Percentiles rank a stretch among this genome's conserved stretches.
Conservation (phyloP, 176 grass and related monocot genomes). For the Carex cristatella region DNA sequence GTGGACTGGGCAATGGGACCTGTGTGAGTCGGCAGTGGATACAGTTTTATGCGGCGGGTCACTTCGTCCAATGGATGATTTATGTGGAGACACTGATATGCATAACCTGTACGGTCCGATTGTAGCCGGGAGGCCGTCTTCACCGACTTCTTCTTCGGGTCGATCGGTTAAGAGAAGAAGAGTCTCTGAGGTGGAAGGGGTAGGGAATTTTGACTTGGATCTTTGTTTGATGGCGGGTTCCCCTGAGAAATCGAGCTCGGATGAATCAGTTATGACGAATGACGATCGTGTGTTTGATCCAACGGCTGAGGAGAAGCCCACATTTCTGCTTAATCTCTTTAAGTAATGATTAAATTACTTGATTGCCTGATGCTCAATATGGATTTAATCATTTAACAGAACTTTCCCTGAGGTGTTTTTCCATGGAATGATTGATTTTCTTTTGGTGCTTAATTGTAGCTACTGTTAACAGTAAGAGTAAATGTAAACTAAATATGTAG, state of each 20-base stretch:
- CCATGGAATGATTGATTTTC: background rate
- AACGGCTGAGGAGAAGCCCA: constrained; percentile 14
- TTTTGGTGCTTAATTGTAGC: background rate
- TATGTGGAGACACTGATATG: constrained; percentile 41
- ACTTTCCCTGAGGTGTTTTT: background rate
- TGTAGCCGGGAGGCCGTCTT: constrained; percentile 12
- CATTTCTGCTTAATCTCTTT: constrained; percentile 50
- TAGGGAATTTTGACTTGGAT: constrained; percentile 45
- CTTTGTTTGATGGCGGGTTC: constrained; percentile 53
- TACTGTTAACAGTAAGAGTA: constrained; percentile 3
- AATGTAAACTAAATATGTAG: background rate
- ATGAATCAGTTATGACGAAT: constrained; percentile 63
- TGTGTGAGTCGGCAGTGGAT: constrained; percentile 69
- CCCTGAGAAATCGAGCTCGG: constrained; percentile 24
- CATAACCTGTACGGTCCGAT: constrained; percentile 38
- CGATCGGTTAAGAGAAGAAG: constrained; percentile 23
- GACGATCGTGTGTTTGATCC: constrained; percentile 3
- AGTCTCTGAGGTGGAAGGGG: background rate
- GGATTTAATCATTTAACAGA: background rate
- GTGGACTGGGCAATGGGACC: constrained; percentile 74
- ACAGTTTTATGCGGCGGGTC: constrained; percentile 55
- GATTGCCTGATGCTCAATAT: background rate
- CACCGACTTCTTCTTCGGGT: constrained; percentile 34
- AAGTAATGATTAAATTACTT: constrained; percentile 14
- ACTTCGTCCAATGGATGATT: constrained; percentile 34